Base-by-base conservation (phyloP, 257 asterid species). In the Cordia subcordata region DNA sequence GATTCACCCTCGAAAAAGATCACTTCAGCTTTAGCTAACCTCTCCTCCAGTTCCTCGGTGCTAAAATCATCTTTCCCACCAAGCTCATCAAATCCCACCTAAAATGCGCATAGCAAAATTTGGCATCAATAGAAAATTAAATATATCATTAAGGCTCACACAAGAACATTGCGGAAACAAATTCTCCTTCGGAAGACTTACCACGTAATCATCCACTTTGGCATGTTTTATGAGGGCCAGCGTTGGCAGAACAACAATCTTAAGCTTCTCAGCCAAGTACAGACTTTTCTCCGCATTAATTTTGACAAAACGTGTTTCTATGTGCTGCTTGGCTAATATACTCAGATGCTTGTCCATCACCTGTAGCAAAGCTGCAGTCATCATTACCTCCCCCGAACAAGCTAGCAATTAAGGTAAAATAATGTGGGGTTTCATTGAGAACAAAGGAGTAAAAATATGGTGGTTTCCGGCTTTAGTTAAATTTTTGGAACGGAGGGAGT, bases 21-120 rank as follows among this genome's bases (percentile, higher is more conserved):
- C 49, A 90, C 97, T 64, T 76, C 73, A 27, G 95, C 83, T 75
- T 82, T 90, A 42, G 97, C 90, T 60, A 93, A 59, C 70, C 99
- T 85, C 79, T 85, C 97, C 75, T 93, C 97, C 54, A 93, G 81
- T 65, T 85, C 94, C 73, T 90, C 97, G 0, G 97, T 93, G 77
- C 85, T 85, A 81, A 93, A 93, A 13, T 81, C 94, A 64, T 93
- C 99, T 9, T 42, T 87, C 56, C 94, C 96, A 13, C 99, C 97
- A 52, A 93, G 94, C 79, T 93, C 95, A 69, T 93, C 96, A 55
- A 93, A 93, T 13, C 99, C 99, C 72, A 93, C 97, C 97, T 86
- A 57, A 59, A 63, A 40, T 56, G 64, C 37, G 59, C 60, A 46
- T 20, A 49, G 60, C 18, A 57, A 14, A 57, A 42, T 44, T 16